These are phyloP conservation scores for Corylus heterophylla DNA, from an alignment of 306 rosid species.

Conservation along the genomic window DNA sequence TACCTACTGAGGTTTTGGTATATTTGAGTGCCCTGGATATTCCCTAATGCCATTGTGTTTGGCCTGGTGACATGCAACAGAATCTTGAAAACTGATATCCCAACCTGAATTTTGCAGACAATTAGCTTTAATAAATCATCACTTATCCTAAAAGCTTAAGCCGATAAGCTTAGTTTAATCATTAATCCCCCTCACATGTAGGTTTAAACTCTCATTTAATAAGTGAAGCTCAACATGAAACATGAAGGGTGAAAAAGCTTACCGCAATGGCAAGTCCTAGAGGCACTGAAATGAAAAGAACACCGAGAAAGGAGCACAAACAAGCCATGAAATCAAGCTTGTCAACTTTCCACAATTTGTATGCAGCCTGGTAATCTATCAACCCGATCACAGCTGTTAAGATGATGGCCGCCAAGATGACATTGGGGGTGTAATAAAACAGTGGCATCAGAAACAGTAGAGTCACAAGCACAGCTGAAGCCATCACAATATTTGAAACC, in stretches of 20 bases:
- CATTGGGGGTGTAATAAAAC: constrained; percentile 86
- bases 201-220: too few relatives aligned
- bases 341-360: constrained; percentile 84
- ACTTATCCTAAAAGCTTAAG: too few relatives aligned
- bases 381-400: constrained; percentile 90
- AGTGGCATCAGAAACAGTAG: constrained; percentile 93
- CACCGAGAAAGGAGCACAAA: constrained; percentile 83
- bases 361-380: constrained; percentile 74
- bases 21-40: constrained; percentile 81
- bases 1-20: constrained; percentile 71
- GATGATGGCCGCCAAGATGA: constrained; percentile 86
- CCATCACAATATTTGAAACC: constrained; percentile 84
- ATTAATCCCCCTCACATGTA: not conserved
- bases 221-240: not conserved
- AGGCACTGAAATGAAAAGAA: constrained; percentile 92
- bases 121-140: not conserved
- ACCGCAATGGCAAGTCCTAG: constrained; percentile 92
- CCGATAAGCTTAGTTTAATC: not conserved
- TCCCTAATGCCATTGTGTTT: constrained; percentile 76
- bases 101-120: constrained; percentile 57
- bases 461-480: constrained; percentile 90
- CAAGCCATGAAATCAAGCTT: constrained; percentile 93
- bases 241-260: constrained; percentile 26
- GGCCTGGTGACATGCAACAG: constrained; percentile 92
- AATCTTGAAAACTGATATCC: constrained; percentile 89